A percentile compares a stretch with the other conserved stretches of the same genome.
Conservation (phyloP, 2,329 filamentous ascomycete genomes). For the Colletotrichum lentis region DNA sequence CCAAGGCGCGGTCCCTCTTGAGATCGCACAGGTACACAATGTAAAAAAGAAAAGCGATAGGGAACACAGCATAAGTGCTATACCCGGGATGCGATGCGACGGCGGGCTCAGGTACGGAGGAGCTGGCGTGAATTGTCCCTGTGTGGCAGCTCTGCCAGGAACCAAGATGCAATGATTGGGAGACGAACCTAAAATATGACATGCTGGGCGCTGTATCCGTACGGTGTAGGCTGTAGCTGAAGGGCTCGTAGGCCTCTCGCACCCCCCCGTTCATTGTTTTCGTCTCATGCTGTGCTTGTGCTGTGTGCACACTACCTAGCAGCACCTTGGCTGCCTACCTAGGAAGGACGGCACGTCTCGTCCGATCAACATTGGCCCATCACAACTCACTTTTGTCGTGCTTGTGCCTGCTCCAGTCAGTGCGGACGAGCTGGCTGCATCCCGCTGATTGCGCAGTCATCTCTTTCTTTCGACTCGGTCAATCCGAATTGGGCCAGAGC, state of each 20-base stretch:
- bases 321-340: not conserved
- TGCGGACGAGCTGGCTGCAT: not conserved
- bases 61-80: too few species aligned
- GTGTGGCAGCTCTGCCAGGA: conserved; percentile 3
- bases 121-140: not conserved
- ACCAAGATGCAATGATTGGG: conserved; percentile 12
- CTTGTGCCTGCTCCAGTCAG: not conserved
- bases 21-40: too few species aligned
- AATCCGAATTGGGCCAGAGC: not conserved
- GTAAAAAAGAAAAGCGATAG: too few species aligned
- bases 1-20: too few species aligned
- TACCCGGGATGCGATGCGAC: not conserved
- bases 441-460: not conserved
- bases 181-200: not conserved
- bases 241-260: not conserved
- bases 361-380: conserved; percentile 19
- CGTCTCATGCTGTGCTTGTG: conserved; percentile 1
- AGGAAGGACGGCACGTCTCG: conserved; percentile 6
- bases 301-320: not conserved
- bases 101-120: not conserved
- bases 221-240: too few species aligned
- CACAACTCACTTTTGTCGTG: not conserved
- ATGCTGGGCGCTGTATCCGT: not conserved
- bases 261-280: not conserved
- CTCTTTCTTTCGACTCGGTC: not conserved